These are phyloP conservation scores for Noccaea caerulescens DNA, from an alignment of 345 rosid genomes.

Conservation along the genomic window DNA sequence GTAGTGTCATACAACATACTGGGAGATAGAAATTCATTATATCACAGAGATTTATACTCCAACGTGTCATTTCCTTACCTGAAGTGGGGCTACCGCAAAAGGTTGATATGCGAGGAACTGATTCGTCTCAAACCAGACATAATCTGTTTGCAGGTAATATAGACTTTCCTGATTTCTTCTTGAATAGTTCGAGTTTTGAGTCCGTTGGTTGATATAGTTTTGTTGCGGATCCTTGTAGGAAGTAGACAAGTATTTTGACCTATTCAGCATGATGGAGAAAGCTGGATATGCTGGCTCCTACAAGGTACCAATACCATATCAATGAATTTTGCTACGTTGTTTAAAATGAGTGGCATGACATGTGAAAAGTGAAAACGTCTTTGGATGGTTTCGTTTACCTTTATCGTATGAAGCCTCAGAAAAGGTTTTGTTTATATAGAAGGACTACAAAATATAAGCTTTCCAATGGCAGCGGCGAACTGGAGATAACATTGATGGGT, in stretches of 20 bases:
- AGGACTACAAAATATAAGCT: conserved; percentile 39
- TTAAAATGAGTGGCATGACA: conserved; percentile 10
- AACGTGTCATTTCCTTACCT: conserved; percentile 59
- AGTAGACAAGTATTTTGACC: conserved; percentile 77
- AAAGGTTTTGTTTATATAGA: conserved; percentile 31
- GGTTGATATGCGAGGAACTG: conserved; percentile 65
- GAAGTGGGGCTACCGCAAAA: conserved; percentile 72
- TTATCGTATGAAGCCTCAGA: conserved; percentile 36
- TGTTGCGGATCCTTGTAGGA: conserved; percentile 53
- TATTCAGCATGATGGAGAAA: conserved; percentile 54
- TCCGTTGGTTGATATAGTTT: not conserved
- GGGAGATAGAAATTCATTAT: conserved; percentile 67
- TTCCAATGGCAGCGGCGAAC: conserved; percentile 71
- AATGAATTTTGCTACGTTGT: not conserved
- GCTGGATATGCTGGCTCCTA: conserved; percentile 77
- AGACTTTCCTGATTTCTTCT: not conserved
- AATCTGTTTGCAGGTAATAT: conserved; percentile 72
- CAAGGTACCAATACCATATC: conserved; percentile 51
- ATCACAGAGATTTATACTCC: conserved; percentile 65
- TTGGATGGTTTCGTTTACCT: conserved; percentile 15
- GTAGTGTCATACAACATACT: conserved; percentile 77
- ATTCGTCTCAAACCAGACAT: conserved; percentile 64
- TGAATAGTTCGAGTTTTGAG: not conserved
- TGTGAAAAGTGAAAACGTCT: conserved; percentile 4
- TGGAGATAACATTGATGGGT: conserved; percentile 76